Percentiles rank a stretch among this genome's conserved stretches.
phyloP scores from a whole-genome alignment of 2,329 filamentous ascomycete species.

The Apiospora pterosperma region DNA sequence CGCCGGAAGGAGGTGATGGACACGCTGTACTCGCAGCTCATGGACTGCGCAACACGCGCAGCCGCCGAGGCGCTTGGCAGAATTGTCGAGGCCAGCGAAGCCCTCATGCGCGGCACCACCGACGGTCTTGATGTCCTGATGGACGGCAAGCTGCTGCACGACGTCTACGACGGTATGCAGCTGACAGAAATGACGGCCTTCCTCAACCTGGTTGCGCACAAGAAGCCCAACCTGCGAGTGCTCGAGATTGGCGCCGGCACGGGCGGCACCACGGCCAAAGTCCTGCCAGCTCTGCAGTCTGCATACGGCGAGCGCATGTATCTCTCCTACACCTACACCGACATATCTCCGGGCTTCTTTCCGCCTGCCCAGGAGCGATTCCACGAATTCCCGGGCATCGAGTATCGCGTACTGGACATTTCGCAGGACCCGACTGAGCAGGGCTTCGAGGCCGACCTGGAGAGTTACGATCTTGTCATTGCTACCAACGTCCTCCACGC shows the following conservation, averaged over 20 bases:
- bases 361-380: background rate
- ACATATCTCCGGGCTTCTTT: background rate
- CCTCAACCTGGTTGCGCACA: constrained; percentile 14
- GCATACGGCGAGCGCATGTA: background rate
- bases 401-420: constrained; percentile 26
- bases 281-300: background rate
- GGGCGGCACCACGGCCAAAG: background rate
- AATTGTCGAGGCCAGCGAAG: no score
- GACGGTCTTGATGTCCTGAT: background rate
- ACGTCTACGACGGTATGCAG: constrained; percentile 23
- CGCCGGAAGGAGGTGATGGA: no score
- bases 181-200: constrained; percentile 17
- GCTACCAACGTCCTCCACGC: constrained; percentile 17
- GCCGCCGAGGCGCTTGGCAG: no score
- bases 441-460: constrained; percentile 23
- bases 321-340: background rate
- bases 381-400: constrained; percentile 23
- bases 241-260: constrained; percentile 21
- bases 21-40: no score
- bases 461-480: background rate
- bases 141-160: constrained; percentile 22
- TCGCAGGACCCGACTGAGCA: constrained; percentile 25
- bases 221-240: constrained; percentile 13
- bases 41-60: no score
- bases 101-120: background rate